Evolutionary conservation across 306 rosid species (phyloP).

Genomic region (Arachis stenosperma): DNA sequence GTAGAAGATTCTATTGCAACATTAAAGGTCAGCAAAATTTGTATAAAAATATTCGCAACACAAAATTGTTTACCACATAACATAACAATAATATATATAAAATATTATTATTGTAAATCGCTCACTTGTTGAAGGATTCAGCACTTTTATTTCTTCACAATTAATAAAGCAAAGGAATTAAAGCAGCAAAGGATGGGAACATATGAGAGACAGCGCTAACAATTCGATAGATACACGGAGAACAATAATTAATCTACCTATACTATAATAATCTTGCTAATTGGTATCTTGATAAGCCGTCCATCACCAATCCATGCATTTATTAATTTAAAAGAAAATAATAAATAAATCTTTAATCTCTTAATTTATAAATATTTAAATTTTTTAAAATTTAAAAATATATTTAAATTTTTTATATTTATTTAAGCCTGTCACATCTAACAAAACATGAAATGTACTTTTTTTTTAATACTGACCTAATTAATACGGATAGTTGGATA

Average conservation of each 20-base stretch:
- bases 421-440: too few relatives aligned
- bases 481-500: too few relatives aligned
- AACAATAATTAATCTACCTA: not conserved
- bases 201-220: constrained; percentile 3
- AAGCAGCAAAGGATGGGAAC: constrained; percentile 19
- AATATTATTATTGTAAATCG: not conserved
- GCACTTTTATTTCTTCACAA: constrained; percentile 30
- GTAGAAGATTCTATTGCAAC: constrained; percentile 11
- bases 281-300: constrained; percentile 4
- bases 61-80: constrained; percentile 17
- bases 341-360: too few relatives aligned
- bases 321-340: too few relatives aligned
- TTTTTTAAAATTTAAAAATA: too few relatives aligned
- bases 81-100: too few relatives aligned
- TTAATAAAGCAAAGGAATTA: not conserved
- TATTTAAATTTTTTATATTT: too few relatives aligned
- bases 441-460: too few relatives aligned
- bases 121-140: constrained; percentile 41
- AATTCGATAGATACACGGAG: not conserved
- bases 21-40: constrained; percentile 8
- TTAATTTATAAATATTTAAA: too few relatives aligned
- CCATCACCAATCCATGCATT: too few relatives aligned
- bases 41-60: constrained; percentile 10
- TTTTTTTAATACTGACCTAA: too few relatives aligned
- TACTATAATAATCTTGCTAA: not conserved